Percentiles rank a stretch among this genome's conserved stretches.
phyloP scores from a whole-genome alignment of 306 rosid genomes.

The Inga oerstediana region DNA sequence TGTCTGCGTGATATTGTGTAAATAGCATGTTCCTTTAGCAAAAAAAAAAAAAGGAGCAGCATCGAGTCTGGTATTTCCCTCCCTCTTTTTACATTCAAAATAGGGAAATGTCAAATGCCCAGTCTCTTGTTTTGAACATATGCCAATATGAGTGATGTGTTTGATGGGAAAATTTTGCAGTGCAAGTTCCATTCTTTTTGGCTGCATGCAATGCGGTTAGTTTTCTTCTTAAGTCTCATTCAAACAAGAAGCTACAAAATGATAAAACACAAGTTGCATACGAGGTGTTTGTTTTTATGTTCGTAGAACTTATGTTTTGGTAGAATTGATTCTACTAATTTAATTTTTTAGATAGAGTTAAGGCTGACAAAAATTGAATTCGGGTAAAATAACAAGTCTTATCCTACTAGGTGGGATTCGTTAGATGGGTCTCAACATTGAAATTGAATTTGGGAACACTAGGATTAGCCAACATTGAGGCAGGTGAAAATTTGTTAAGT shows the following conservation, averaged over 20 bases:
- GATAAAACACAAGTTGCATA: background rate
- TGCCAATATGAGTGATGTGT: background rate
- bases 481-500: background rate
- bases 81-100: conserved; percentile 23
- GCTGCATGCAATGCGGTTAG: background rate
- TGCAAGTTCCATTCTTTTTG: background rate
- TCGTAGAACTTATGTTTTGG: background rate
- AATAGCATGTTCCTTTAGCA: conserved; percentile 56
- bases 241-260: background rate
- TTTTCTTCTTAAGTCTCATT: background rate
- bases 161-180: background rate
- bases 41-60: conserved; percentile 40
- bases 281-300: background rate
- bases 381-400: background rate
- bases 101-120: conserved; percentile 34
- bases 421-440: too few relatives aligned
- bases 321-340: background rate
- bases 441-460: background rate
- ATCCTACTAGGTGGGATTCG: too few relatives aligned
- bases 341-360: background rate
- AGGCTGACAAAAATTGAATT: background rate
- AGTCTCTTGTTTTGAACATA: conserved; percentile 31
- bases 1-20: conserved; percentile 64
- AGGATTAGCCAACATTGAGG: background rate
- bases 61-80: conserved; percentile 32